phyloP scores from a whole-genome alignment of 345 rosid species.

The Viola odorata region DNA sequence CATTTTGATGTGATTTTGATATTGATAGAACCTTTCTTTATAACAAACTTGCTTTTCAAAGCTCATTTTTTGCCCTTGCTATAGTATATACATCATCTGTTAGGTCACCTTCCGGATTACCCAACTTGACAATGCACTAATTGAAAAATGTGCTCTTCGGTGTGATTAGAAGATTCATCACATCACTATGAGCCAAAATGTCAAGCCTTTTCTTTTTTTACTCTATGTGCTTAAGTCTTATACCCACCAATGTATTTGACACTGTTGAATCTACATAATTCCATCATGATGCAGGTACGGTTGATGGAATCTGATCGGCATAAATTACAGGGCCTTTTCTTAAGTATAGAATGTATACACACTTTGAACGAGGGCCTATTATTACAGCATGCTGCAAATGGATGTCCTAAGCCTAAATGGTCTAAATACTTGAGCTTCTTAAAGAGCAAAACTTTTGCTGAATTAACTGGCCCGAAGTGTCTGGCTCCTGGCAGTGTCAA shows the following conservation, averaged over 20 bases:
- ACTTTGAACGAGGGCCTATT: conserved; percentile 89
- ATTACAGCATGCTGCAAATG: conserved; percentile 62
- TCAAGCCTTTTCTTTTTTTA: neutral
- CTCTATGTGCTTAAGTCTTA: neutral
- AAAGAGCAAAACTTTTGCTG: conserved; percentile 86
- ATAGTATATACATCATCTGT: no score
- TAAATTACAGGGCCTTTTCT: conserved; percentile 47
- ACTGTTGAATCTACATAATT: conserved; percentile 1
- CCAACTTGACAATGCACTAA: neutral
- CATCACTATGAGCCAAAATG: conserved; percentile 9
- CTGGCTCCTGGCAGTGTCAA: conserved; percentile 31
- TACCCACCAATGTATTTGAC: no score
- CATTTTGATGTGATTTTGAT: neutral
- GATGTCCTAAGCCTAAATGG: conserved; percentile 84
- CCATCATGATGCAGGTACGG: conserved; percentile 45
- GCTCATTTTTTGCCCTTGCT: neutral
- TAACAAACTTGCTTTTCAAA: conserved; percentile 3
- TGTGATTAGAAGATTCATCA: neutral
- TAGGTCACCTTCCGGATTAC: neutral
- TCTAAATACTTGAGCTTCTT: conserved; percentile 85
- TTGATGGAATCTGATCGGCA: conserved; percentile 59
- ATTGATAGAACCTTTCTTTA: no score
- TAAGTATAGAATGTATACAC: conserved; percentile 79
- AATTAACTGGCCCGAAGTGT: conserved; percentile 67
- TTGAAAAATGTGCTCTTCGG: neutral